These are phyloP conservation scores for Chrysosporium queenslandicum DNA, from an alignment of 2,329 filamentous ascomycete species.

Conservation along the genomic window DNA sequence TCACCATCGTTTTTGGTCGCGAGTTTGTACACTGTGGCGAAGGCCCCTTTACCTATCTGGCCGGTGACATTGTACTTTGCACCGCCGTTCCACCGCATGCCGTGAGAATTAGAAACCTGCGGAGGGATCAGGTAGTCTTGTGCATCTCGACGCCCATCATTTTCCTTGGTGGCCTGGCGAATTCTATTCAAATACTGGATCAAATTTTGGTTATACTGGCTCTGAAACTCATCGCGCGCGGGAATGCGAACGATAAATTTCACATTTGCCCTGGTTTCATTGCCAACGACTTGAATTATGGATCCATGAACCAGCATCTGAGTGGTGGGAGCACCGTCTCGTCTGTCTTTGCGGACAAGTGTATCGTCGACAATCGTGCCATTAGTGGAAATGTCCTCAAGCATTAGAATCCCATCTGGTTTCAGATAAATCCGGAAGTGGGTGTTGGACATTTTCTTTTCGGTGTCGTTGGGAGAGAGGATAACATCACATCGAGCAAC, in stretches of 20 bases:
- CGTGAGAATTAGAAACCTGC: constrained; percentile 36
- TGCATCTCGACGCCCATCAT: constrained; percentile 9
- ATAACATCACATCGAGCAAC: constrained; percentile 58
- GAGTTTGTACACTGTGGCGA: constrained; percentile 85
- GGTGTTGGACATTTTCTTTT: constrained; percentile 73
- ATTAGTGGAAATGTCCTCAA: constrained; percentile 92
- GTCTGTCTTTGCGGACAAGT: constrained; percentile 49
- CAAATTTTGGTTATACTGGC: constrained; percentile 59
- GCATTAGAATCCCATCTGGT: constrained; percentile 73
- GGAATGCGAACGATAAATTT: constrained; percentile 81
- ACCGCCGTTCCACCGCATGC: constrained; percentile 75
- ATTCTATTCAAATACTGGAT: constrained; percentile 50
- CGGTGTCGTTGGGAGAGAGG: constrained; percentile 57
- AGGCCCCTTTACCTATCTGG: constrained; percentile 82
- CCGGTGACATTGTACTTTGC: constrained; percentile 72
- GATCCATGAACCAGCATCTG: constrained; percentile 63
- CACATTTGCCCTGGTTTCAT: constrained; percentile 49
- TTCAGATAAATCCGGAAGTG: constrained; percentile 94
- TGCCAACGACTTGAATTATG: constrained; percentile 57
- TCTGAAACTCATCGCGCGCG: constrained; percentile 57
- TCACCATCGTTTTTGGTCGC: constrained; percentile 74
- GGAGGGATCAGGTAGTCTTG: constrained; percentile 14
- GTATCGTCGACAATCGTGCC: constrained; percentile 75
- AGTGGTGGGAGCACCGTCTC: constrained; percentile 34
- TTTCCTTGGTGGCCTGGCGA: constrained; percentile 17